phyloP scores from a whole-genome alignment of 1,139 yeast genomes.

The Hanseniaspora uvarum region DNA sequence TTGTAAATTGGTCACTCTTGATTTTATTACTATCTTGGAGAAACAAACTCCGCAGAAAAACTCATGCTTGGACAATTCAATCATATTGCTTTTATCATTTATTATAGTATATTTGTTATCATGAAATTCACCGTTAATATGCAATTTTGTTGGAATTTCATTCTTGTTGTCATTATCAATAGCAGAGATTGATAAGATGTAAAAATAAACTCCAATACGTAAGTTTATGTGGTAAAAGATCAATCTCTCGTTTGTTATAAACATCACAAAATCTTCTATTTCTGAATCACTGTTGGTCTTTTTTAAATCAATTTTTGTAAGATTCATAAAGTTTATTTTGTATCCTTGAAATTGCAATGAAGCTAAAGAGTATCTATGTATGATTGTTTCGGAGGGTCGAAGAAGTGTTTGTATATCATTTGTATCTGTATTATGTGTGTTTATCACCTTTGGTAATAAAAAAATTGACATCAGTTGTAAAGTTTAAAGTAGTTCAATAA shows the following conservation, averaged over 20 bases:
- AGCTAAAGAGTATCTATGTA: background rate
- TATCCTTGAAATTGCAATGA: background rate
- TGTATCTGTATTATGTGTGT: conserved; percentile 2
- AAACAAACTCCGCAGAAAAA: background rate
- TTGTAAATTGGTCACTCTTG: background rate
- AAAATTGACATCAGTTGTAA: background rate
- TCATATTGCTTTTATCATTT: background rate
- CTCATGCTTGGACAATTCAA: background rate
- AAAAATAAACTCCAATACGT: background rate
- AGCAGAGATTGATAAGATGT: background rate
- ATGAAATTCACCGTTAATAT: background rate
- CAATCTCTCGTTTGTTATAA: background rate
- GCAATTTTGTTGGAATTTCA: background rate
- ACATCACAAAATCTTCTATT: background rate
- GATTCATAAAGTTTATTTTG: background rate
- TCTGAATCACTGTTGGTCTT: background rate
- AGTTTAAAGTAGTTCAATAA: too few species aligned
- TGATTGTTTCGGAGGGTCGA: background rate
- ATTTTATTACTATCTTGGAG: background rate
- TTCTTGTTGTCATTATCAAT: background rate
- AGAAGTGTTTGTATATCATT: background rate
- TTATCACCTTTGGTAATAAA: background rate
- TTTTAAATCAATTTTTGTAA: background rate
- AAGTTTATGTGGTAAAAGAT: background rate
- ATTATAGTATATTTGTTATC: background rate